phyloP scores from a whole-genome alignment of 2,329 filamentous ascomycete species.

The Colletotrichum sp. region DNA sequence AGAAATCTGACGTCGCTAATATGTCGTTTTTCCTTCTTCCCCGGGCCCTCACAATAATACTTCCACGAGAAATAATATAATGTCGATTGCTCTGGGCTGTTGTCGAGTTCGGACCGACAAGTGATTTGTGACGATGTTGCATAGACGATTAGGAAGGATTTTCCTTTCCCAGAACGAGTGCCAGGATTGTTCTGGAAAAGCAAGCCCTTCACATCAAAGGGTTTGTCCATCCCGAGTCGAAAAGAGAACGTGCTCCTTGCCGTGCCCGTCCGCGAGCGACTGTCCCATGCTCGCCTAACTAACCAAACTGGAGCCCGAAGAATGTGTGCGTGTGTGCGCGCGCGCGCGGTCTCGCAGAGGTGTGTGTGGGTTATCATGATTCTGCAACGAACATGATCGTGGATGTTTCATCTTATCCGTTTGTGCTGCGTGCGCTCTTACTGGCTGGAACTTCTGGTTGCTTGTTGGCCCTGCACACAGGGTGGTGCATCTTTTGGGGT shows the following conservation, averaged over 20 bases:
- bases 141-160: not conserved
- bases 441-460: not conserved
- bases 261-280: conserved; percentile 7
- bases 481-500: not conserved
- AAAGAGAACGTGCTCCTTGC: conserved; percentile 9
- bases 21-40: not conserved
- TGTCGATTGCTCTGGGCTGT: not conserved
- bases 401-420: conserved; percentile 21
- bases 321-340: conserved; percentile 3
- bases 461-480: not conserved
- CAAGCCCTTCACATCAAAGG: not conserved
- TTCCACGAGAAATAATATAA: not conserved
- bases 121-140: not conserved
- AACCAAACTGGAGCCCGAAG: not conserved
- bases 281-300: conserved; percentile 10
- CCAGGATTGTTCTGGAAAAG: conserved; percentile 12
- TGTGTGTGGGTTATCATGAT: conserved; percentile 19
- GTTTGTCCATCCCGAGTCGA: conserved; percentile 15
- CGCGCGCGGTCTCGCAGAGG: not conserved
- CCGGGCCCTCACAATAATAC: not conserved
- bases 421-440: conserved; percentile 1
- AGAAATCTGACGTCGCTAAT: not conserved
- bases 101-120: conserved; percentile 6
- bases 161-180: not conserved
- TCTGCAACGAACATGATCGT: conserved; percentile 23